Evolutionary conservation across 75 land plant genomes (phyloP).

Genomic region (Cunninghamia lanceolata): DNA sequence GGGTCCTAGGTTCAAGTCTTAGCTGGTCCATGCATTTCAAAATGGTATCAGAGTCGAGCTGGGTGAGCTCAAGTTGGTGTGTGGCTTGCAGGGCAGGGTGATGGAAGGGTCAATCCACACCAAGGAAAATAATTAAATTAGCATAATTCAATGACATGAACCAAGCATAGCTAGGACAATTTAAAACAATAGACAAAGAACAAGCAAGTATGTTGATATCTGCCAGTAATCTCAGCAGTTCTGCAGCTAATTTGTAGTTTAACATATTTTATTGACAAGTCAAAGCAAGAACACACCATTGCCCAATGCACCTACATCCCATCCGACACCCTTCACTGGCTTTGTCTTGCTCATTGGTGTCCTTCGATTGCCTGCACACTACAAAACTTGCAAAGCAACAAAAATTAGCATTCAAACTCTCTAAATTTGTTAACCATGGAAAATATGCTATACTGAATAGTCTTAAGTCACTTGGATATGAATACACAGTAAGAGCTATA

Average conservation of each 20-base stretch:
- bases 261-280: conserved; percentile 1
- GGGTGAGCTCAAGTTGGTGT: neutral
- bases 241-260: neutral
- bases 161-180: neutral
- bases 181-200: neutral
- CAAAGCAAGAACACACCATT: conserved; percentile 56
- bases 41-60: neutral
- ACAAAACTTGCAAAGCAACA: neutral
- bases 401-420: neutral
- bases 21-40: neutral
- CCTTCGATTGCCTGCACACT: conserved; percentile 99
- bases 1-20: neutral
- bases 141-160: neutral
- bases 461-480: neutral
- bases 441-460: neutral
- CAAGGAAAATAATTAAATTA: neutral
- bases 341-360: conserved; percentile 85
- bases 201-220: neutral
- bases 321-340: conserved; percentile 94
- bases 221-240: neutral
- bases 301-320: conserved; percentile 92
- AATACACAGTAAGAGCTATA: neutral
- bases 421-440: neutral
- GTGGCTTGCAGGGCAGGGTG: neutral
- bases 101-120: neutral